Base-by-base conservation (phyloP, 2,329 filamentous ascomycete species). In the Ceratocystis huliohia region DNA sequence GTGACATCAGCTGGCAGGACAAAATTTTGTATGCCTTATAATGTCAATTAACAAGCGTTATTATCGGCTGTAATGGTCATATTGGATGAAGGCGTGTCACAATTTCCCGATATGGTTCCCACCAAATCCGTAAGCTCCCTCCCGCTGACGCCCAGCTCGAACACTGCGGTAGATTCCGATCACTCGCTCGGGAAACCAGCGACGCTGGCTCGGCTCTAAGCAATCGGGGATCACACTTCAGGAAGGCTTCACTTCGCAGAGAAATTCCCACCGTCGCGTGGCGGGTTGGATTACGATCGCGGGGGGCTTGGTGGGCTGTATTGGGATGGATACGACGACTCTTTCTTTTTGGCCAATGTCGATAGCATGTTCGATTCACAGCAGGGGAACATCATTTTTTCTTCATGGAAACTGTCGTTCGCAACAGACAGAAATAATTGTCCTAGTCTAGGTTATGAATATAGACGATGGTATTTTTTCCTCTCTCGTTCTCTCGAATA, bases 161-260 rank as follows among this genome's bases (percentile, higher is more conserved):
- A 87, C 80, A 82, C 80, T 63, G 83, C 82, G 84, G 84, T 84
- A 83, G 79, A 62, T 61, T 62, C 73, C 76, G 74, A 76, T 80
- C 82, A 86, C 84, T 87, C 84, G 81, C 79, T 80, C 73, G 81
- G 85, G 85, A 75, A 87, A 81, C 85, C 81, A 79, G 80, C 82
- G 85, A 87, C 80, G 76, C 80, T 84, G 80, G 76, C 56, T 73
- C 75, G 76, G 76, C 79, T 83, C 76, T 87, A 82, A 85, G 84
- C 82, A 84, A 82, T 85, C 56, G 84, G 82, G 83, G 82, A 83
- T 78, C 73, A 87, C 74, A 72, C 84, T 86, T 84, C 80, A 87
- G 85, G 81, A 84, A 86, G 84, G 84, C 67, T 77, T 87, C 82
- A 87, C 84, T 85, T 83, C 85, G 84, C 84, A 87, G 82, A 86